Evolutionary conservation across 176 grass and related monocot genomes (phyloP).

Genomic region (Musa beccarii): DNA sequence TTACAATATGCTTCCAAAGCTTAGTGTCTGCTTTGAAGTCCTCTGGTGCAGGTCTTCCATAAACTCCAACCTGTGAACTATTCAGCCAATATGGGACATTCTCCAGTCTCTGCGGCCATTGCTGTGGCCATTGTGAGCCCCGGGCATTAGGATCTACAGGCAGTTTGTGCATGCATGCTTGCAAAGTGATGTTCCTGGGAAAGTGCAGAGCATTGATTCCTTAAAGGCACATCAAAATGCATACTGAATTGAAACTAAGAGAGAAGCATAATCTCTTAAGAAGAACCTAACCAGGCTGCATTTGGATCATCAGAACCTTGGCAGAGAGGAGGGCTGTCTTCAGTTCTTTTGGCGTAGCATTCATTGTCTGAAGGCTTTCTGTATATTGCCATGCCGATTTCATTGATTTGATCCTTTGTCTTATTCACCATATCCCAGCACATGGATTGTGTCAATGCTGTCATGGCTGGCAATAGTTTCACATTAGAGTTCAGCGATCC

Average conservation of each 20-base stretch:
- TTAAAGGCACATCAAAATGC: not conserved
- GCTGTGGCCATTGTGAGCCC: conserved; percentile 56
- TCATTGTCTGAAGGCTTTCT: conserved; percentile 54
- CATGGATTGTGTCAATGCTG: conserved; percentile 60
- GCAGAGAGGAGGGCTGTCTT: conserved; percentile 48
- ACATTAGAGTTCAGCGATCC: not conserved
- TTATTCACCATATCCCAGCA: conserved; percentile 89
- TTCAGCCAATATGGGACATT: conserved; percentile 67
- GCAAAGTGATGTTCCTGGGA: conserved; percentile 70
- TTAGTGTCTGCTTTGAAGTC: conserved; percentile 61
- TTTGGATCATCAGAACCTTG: conserved; percentile 74
- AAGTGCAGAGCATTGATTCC: not conserved
- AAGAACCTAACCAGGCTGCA: conserved; percentile 57
- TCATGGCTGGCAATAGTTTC: conserved; percentile 39
- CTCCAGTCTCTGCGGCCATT: conserved; percentile 53
- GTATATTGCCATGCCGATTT: conserved; percentile 59
- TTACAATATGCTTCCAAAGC: conserved; percentile 68
- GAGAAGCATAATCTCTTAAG: not conserved
- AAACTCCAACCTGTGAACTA: conserved; percentile 67
- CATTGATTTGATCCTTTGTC: conserved; percentile 63
- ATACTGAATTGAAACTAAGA: not conserved
- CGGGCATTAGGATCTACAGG: conserved; percentile 29
- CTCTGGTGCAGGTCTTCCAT: conserved; percentile 71
- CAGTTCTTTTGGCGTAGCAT: conserved; percentile 49
- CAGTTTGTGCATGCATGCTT: conserved; percentile 78